A percentile compares a stretch with the other conserved stretches of the same genome.
Evolutionary conservation across 2,329 filamentous ascomycete genomes (phyloP).

Genomic region (Exophiala mesophila): DNA sequence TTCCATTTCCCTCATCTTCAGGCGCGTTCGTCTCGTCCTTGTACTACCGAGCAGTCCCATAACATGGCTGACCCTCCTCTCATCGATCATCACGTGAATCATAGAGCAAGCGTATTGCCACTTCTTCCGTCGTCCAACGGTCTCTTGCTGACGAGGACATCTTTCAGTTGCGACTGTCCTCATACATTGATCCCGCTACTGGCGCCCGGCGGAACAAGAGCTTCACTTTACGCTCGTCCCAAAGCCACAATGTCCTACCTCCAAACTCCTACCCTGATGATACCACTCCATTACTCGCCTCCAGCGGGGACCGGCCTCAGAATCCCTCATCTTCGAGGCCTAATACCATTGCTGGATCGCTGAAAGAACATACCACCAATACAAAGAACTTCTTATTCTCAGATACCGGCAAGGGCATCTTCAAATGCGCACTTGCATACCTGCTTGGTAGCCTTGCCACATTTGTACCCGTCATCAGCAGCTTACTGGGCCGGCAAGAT

Average conservation of each 20-base stretch:
- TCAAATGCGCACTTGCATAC: constrained; percentile 91
- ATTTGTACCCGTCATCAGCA: constrained; percentile 68
- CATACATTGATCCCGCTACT: constrained; percentile 79
- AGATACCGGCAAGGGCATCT: constrained; percentile 68
- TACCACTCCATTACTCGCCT: constrained; percentile 15
- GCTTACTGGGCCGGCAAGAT: constrained; percentile 74
- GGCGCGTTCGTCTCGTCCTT: neutral
- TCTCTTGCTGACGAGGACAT: constrained; percentile 1
- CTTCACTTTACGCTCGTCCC: constrained; percentile 65
- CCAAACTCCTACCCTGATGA: constrained; percentile 1
- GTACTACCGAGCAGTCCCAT: neutral
- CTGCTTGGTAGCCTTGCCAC: constrained; percentile 80
- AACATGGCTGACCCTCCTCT: constrained; percentile 2
- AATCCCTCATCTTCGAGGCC: neutral
- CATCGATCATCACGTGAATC: constrained; percentile 5
- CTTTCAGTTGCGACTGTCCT: constrained; percentile 68
- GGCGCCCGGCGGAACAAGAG: constrained; percentile 77
- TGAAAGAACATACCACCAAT: constrained; percentile 33
- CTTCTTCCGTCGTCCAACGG: neutral
- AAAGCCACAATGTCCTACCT: constrained; percentile 32
- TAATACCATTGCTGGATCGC: constrained; percentile 15
- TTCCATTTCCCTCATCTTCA: no score
- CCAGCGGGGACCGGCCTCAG: neutral
- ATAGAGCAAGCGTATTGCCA: constrained; percentile 18
- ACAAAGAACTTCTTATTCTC: constrained; percentile 62